Evolutionary conservation across 139 green algal species (phyloP).

Genomic region (Dunaliella sp.): DNA sequence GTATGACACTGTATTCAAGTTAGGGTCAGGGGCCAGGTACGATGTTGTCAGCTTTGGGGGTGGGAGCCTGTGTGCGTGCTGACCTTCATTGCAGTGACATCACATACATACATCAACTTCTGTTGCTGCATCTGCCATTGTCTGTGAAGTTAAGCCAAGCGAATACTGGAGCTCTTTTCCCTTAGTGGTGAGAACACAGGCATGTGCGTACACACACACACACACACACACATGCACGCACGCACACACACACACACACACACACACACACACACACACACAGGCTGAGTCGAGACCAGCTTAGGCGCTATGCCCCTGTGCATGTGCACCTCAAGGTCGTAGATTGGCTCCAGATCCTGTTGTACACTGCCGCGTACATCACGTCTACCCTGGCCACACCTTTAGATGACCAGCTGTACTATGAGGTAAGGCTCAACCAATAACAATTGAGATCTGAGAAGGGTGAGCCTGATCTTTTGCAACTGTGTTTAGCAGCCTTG

Average conservation of each 20-base stretch:
- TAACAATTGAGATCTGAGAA: too few species aligned
- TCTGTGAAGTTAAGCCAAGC: too few species aligned
- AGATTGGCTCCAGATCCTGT: constrained; percentile 18
- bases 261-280: too few species aligned
- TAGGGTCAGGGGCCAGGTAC: too few species aligned
- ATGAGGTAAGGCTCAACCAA: too few species aligned
- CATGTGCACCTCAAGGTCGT: constrained; percentile 10
- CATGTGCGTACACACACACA: not conserved
- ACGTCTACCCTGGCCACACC: constrained; percentile 28
- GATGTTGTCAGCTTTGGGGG: too few species aligned
- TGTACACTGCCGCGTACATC: constrained; percentile 33
- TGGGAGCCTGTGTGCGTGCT: too few species aligned
- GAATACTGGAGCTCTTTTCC: too few species aligned
- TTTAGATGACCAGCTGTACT: constrained; percentile 36
- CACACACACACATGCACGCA: not conserved
- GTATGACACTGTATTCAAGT: too few species aligned
- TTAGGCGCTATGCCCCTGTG: constrained; percentile 19
- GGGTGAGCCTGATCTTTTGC: constrained; percentile 13
- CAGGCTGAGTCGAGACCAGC: constrained; percentile 26
- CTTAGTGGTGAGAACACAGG: not conserved
- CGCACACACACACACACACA: not conserved
- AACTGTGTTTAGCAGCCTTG: constrained; percentile 5
- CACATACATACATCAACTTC: too few species aligned
- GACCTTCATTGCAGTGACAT: too few species aligned
- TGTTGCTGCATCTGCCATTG: too few species aligned